phyloP scores from a whole-genome alignment of 306 rosid species.

The Cicer chorassanicum region DNA sequence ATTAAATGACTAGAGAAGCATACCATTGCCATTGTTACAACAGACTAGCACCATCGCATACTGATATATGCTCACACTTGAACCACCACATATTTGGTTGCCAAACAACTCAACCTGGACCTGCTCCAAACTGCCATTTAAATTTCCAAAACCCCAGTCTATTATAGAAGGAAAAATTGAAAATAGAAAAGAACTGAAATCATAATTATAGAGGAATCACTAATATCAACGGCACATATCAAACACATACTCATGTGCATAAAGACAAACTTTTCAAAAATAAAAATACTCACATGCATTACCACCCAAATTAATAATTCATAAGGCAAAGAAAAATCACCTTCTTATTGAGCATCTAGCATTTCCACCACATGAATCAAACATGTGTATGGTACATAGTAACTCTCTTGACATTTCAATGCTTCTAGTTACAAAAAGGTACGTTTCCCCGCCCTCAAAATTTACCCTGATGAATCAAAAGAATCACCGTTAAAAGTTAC shows the following conservation, averaged over 20 bases:
- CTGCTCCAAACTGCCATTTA: constrained; percentile 99
- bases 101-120: constrained; percentile 91
- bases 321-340: constrained; percentile 49
- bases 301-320: constrained; percentile 13
- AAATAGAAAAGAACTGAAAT: constrained; percentile 33
- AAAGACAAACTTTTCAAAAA: not conserved
- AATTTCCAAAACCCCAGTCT: constrained; percentile 79
- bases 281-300: not conserved
- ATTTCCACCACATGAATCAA: constrained; percentile 54
- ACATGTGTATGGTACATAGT: constrained; percentile 55
- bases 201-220: constrained; percentile 21
- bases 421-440: constrained; percentile 78
- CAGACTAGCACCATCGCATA: constrained; percentile 77
- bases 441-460: constrained; percentile 57
- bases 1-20: constrained; percentile 40
- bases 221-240: constrained; percentile 32
- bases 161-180: constrained; percentile 54
- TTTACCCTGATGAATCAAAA: constrained; percentile 61
- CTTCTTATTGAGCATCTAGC: constrained; percentile 65
- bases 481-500: constrained; percentile 37
- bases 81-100: constrained; percentile 77
- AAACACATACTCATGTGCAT: not conserved
- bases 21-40: constrained; percentile 64
- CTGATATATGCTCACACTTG: constrained; percentile 81
- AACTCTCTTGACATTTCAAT: constrained; percentile 74